Evolutionary conservation across 1,284 basidiomycete species (phyloP), one percentile per base, ranked within the genome.

Genomic region (Sporisorium exsertum): DNA sequence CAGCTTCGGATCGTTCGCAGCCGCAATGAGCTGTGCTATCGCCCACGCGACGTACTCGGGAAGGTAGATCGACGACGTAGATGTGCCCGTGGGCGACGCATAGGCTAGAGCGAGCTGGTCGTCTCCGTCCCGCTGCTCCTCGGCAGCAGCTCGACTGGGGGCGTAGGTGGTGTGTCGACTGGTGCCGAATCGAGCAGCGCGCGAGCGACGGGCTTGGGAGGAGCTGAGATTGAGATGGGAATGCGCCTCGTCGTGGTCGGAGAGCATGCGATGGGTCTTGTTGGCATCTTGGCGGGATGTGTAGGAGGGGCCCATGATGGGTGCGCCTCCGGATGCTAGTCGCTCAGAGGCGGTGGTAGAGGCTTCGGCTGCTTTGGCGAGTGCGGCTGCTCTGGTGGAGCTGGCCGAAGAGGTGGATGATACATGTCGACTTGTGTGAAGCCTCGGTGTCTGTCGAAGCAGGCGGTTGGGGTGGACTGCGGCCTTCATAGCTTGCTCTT

Each of bases 1-100:
- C 4, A 69, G 62, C 37, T 69, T 70, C 20, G 70, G 74, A 45
- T 67, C 62, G 51, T 70, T 72, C 24, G 74, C 58, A 2, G 62
- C 63, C 2, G 69, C 57, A 37, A 77, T 77, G 27, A 72, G 65
- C 43, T 77, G 74, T 5, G 65, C 62, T 40, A 77, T 72, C 18
- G 69, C 74, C 70, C 74, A 72, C 10, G 56, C 58, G 22, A 77
- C 74, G 49, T 72, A 77, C 22, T 72, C 66, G 27, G 74, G 74
- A 15, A 77, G 37, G 27, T 72, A 64, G 18, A 77, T 72, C 2
- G 67, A 69, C 15, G 65, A 64, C 1, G 64, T 67, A 1, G 72
- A 74, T 2, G 59, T 65, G 18, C 72, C 63, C 7, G 66, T 66
- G 8, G 66, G 63, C 13, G 72, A 54, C 32, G 72, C 66, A 26